Evolutionary conservation across 2,329 filamentous ascomycete genomes (phyloP).

Genomic region (Leptographium radiaticola): DNA sequence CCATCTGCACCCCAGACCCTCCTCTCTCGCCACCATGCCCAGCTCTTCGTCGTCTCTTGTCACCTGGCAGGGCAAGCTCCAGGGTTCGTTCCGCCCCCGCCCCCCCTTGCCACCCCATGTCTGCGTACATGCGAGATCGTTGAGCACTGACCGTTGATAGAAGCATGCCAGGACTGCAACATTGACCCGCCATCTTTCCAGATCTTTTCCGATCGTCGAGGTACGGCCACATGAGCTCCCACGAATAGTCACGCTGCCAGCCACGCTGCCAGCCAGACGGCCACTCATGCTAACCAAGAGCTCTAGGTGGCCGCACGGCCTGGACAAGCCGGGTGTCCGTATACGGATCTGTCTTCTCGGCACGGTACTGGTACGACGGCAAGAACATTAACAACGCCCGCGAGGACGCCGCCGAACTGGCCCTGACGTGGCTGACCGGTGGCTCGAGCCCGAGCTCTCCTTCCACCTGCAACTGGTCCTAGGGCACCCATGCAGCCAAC

Average conservation of each 20-base stretch:
- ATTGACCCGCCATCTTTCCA: slow-evolving; percentile 19
- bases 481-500: not conserved
- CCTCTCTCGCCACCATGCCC: not conserved
- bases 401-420: slow-evolving; percentile 83
- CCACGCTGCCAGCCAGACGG: not conserved
- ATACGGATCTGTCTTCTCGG: slow-evolving; percentile 48
- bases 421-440: slow-evolving; percentile 42
- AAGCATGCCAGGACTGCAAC: slow-evolving; percentile 17
- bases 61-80: slow-evolving; percentile 21
- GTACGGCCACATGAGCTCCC: slow-evolving; percentile 13
- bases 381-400: slow-evolving; percentile 76
- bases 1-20: not conserved
- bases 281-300: not conserved
- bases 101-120: not conserved
- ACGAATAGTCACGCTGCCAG: no score
- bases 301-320: slow-evolving; percentile 69
- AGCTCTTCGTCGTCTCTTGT: slow-evolving; percentile 9
- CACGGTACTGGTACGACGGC: slow-evolving; percentile 85
- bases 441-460: slow-evolving; percentile 28
- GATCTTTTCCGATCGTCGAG: slow-evolving; percentile 21
- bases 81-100: slow-evolving; percentile 16
- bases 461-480: slow-evolving; percentile 19
- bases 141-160: slow-evolving; percentile 10
- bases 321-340: slow-evolving; percentile 79
- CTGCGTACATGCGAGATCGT: not conserved